A percentile compares a stretch with the other conserved stretches of the same genome.
Conservation (phyloP, 148 eudicot genomes). For the Bassia scoparia region DNA sequence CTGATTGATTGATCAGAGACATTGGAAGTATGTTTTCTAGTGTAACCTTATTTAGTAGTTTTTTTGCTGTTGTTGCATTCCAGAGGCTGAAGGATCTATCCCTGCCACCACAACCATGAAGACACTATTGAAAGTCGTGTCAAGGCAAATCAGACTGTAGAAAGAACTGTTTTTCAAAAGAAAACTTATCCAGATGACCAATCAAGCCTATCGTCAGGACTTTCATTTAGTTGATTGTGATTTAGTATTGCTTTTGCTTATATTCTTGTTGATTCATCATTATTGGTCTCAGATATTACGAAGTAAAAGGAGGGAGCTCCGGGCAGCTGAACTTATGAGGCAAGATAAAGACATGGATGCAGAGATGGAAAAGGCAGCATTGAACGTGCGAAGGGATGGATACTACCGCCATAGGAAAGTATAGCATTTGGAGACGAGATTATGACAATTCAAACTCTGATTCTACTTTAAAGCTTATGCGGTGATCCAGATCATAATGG, state of each 20-base stretch:
- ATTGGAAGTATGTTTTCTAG: not conserved
- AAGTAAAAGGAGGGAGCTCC: slow-evolving; percentile 62
- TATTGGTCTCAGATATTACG: slow-evolving; percentile 51
- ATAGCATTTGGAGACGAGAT: slow-evolving; percentile 91
- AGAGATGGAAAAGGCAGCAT: slow-evolving; percentile 82
- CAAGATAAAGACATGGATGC: slow-evolving; percentile 62
- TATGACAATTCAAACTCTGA: slow-evolving; percentile 89
- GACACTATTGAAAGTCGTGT: slow-evolving; percentile 31
- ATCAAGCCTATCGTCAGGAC: slow-evolving; percentile 72
- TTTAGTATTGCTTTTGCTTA: slow-evolving; percentile 11
- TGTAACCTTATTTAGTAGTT: slow-evolving; percentile 18
- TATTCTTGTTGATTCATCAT: not conserved
- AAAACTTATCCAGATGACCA: slow-evolving; percentile 40
- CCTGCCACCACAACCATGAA: slow-evolving; percentile 35
- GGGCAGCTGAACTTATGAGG: slow-evolving; percentile 60
- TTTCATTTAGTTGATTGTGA: slow-evolving; percentile 13
- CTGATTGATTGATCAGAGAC: slow-evolving; percentile 7
- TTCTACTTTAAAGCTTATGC: slow-evolving; percentile 88
- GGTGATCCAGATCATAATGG: slow-evolving; percentile 98
- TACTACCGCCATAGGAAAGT: slow-evolving; percentile 73
- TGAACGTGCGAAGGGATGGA: slow-evolving; percentile 64
- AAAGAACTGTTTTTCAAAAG: slow-evolving; percentile 27
- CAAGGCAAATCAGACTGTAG: slow-evolving; percentile 37
- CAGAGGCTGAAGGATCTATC: slow-evolving; percentile 41
- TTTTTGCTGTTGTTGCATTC: slow-evolving; percentile 8